Percentiles rank a stretch among this genome's conserved stretches.
phyloP scores from a whole-genome alignment of 768 basidiomycete species.

The Lactarius quietus region DNA sequence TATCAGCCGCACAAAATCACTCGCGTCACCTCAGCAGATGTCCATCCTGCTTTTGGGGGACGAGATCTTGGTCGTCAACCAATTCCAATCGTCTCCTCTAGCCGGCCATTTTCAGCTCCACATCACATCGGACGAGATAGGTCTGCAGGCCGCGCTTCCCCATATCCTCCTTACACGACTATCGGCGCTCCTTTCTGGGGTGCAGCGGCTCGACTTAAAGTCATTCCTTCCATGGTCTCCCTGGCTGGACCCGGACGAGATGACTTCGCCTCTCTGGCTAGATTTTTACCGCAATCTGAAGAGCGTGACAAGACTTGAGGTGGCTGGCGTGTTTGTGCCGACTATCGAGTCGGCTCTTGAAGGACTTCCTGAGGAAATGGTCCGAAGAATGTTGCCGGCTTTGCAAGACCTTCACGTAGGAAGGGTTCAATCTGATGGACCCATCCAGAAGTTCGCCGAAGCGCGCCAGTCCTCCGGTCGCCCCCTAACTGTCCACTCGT shows the following conservation, averaged over 20 bases:
- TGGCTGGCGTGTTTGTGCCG: background rate
- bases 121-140: background rate
- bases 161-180: background rate
- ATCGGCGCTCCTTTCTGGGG: background rate
- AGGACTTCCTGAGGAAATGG: background rate
- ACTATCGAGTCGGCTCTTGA: background rate
- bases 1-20: background rate
- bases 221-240: background rate
- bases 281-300: background rate
- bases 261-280: background rate
- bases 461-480: background rate
- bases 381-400: background rate
- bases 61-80: background rate
- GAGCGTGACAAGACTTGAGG: background rate
- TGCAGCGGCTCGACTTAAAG: background rate
- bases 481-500: background rate
- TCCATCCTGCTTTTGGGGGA: conserved; percentile 1
- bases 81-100: background rate
- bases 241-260: background rate
- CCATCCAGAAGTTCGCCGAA: background rate
- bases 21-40: background rate
- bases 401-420: background rate
- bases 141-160: background rate
- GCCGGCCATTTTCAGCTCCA: background rate
- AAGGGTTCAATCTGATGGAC: background rate